Base-by-base conservation (phyloP, 106 monocot genomes). In the Acorus gramineus region DNA sequence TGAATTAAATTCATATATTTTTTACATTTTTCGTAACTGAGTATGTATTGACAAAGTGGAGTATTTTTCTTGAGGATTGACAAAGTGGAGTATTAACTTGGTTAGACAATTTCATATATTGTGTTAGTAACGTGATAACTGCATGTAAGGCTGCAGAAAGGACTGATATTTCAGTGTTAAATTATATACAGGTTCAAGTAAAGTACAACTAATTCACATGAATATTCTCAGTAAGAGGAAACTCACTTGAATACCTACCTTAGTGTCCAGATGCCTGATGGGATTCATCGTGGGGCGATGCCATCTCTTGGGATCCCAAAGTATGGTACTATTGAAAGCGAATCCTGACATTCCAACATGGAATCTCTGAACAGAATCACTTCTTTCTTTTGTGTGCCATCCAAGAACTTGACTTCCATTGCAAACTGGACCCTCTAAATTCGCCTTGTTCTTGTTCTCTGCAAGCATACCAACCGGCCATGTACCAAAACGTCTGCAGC, bases 261-360 rank as follows among this genome's bases (percentile, higher is more conserved):
- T 81, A 9, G 28, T 65, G 61, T 71, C 74, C 11, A 62, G 76
- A 52, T 77, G 73, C 65, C 84, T 76, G 13, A 82, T 79, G 44
- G 69, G 67, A 9, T 81, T 79, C 49, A 55, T 52, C 61, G 73
- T 77, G 48, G 74, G 80, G 14, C 85, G 85, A 44, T 57, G 73
- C 81, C 84, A 89, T 66, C 80, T 77, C 73, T 71, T 75, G 8
- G 72, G 63, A 61, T 89, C 89, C 89, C 89, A 89, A 11, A 89
- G 84, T 48, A 89, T 74, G 46, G 85, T 79, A 52, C 89, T 85
- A 67, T 89, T 85, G 64, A 89, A 89, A 59, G 89, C 89, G 66
- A 89, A 82, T 52, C 85, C 85, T n/a, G 89, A 79, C 61, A 85
- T 71, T 44, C 71, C 72, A 46, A 68, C 62, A 62, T 64, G 82